These are phyloP conservation scores for Eucalyptus microcorys DNA, from an alignment of 345 rosid species.

Conservation along the genomic window DNA sequence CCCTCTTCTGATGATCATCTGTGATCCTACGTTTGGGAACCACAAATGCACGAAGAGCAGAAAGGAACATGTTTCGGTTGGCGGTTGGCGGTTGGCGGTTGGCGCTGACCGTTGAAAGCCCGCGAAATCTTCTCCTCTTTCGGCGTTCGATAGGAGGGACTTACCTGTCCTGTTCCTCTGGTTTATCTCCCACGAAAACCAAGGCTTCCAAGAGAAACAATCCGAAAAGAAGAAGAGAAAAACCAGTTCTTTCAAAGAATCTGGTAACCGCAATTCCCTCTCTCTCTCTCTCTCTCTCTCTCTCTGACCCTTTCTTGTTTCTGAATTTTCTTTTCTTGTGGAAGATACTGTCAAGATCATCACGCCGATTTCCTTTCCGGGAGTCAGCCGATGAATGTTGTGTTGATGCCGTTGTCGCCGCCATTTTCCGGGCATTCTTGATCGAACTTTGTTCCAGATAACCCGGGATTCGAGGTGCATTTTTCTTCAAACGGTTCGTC, in stretches of 20 bases:
- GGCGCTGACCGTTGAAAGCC: not conserved
- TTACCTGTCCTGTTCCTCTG: not conserved
- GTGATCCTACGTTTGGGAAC: not conserved
- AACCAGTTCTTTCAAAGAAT: not conserved
- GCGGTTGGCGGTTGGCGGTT: not conserved
- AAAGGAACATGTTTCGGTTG: not conserved
- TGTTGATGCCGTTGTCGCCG: not conserved
- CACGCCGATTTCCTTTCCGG: not conserved
- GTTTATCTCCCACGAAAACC: not conserved
- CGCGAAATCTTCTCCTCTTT: not conserved
- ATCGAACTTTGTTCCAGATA: not conserved
- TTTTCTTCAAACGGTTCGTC: not conserved
- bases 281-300: not conserved
- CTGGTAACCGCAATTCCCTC: not conserved
- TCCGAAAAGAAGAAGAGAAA: not conserved
- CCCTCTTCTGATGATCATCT: not conserved
- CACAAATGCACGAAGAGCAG: not conserved
- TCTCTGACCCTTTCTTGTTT: not conserved
- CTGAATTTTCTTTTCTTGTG: not conserved
- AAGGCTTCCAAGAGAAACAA: not conserved
- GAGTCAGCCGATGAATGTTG: not conserved
- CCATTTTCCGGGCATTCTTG: not conserved
- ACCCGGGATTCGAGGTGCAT: not conserved
- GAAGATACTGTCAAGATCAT: not conserved
- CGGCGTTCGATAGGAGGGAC: not conserved